Base-by-base conservation (phyloP, 768 basidiomycete genomes). In the Auriscalpium vulgare region DNA sequence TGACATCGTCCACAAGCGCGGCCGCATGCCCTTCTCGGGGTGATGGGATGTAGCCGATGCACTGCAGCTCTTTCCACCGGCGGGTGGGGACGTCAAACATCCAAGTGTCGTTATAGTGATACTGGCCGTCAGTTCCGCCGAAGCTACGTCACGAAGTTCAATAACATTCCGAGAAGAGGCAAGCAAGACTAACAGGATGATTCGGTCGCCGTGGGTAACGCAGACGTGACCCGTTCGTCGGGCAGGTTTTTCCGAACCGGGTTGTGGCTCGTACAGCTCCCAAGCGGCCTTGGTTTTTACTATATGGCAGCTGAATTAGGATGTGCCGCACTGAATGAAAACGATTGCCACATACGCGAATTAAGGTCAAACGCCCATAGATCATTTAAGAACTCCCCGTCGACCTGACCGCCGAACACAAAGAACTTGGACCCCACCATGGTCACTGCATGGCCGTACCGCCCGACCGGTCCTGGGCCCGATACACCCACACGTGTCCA, bases 81-180 rank as follows among this genome's bases (percentile, higher is more conserved):
- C 80, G 78, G 0, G 91, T 87, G 40, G 76, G 77, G 51, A 93
- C 74, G 68, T 95, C 92, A 70, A 90, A 98, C 2, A 85, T 78
- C 97, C 97, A 99, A 8, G 94, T 97, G 68, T 99, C 97, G 69
- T 98, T 99, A 74, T 99, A 99, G 68, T 98, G 97, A 71, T 88
- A 98, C 67, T 87, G 84, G n/a, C 95, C 95, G 67, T 99, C 97
- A 11, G 97, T 99, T 48, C 97, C 97, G 36, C 97, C 97, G 63
- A 99, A 98, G 50, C 91, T 95, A 59, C n/a, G 50, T 45, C 47
- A 56, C n/a, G 8, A 53, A 40, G 44, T 50, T 59, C 47, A 53
- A 13, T 47, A 46, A 19, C 17, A 17, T 43, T 44, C 38, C 17
- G 34, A 48, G 53, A 23, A 21, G 47, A 55, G 36, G 55, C 51